phyloP scores from a whole-genome alignment of 2,329 filamentous ascomycete species.

The Penicillium occitanis region DNA sequence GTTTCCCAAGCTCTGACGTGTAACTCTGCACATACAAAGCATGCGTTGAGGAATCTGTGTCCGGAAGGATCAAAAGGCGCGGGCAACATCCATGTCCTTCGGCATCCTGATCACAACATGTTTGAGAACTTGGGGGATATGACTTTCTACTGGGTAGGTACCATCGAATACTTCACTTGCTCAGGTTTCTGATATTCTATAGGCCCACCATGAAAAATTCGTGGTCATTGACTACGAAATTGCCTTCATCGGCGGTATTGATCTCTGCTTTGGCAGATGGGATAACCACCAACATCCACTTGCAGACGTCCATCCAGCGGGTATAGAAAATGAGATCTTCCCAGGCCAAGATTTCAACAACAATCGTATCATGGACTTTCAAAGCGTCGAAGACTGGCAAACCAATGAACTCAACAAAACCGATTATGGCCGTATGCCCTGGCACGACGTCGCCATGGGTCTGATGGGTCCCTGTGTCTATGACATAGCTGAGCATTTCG shows the following conservation, averaged over 20 bases:
- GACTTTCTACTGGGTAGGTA: constrained; percentile 80
- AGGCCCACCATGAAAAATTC: constrained; percentile 95
- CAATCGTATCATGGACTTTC: constrained; percentile 93
- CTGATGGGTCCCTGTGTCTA: constrained; percentile 86
- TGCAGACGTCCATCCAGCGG: constrained; percentile 82
- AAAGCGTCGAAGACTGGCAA: constrained; percentile 88
- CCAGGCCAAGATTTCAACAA: constrained; percentile 98
- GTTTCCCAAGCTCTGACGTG: constrained; percentile 79
- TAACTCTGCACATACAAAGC: constrained; percentile 90
- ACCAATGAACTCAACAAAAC: constrained; percentile 88
- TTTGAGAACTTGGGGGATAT: constrained; percentile 71
- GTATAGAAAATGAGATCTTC: constrained; percentile 79
- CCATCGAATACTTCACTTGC: neutral
- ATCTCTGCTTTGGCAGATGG: constrained; percentile 95
- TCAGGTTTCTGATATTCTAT: neutral
- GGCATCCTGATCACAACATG: constrained; percentile 80
- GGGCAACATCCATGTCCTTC: constrained; percentile 21
- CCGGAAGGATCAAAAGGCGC: constrained; percentile 70
- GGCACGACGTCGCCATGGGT: constrained; percentile 63
- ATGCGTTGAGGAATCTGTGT: constrained; percentile 75
- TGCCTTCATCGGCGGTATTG: constrained; percentile 91
- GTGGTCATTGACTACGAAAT: constrained; percentile 88
- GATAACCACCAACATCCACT: constrained; percentile 82
- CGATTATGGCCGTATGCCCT: constrained; percentile 93
- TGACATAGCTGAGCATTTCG: constrained; percentile 94